A percentile compares a stretch with the other conserved stretches of the same genome.
Conservation (phyloP, 805 yeast genomes). For the Candida maesae region DNA sequence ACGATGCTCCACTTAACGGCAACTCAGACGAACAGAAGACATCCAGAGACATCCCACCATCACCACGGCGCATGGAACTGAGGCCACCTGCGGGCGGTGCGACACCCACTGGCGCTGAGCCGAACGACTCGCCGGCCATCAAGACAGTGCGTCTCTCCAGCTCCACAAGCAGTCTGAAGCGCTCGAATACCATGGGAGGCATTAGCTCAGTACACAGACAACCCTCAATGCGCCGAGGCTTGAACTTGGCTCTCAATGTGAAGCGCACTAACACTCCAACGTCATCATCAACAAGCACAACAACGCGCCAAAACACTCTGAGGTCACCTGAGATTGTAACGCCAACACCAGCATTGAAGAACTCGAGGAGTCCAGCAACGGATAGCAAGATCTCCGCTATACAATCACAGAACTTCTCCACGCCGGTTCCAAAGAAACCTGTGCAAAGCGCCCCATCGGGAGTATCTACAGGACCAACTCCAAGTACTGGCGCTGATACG, state of each 20-base stretch:
- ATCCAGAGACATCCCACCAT: slow-evolving; percentile 3
- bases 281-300: no score
- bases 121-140: neutral
- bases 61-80: slow-evolving; percentile 5
- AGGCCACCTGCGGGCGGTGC: slow-evolving; percentile 1
- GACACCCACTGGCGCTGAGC: neutral
- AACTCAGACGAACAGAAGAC: neutral
- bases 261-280: slow-evolving; percentile 5
- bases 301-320: neutral
- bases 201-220: slow-evolving; percentile 18
- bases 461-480: neutral
- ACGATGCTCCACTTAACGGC: slow-evolving; percentile 20
- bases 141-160: slow-evolving; percentile 5
- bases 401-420: neutral
- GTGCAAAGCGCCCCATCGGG: neutral
- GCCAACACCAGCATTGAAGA: slow-evolving; percentile 7
- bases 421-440: neutral
- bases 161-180: slow-evolving; percentile 9
- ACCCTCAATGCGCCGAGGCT: slow-evolving; percentile 20
- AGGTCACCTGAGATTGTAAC: slow-evolving; percentile 14
- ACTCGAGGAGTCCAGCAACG: slow-evolving; percentile 3
- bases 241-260: slow-evolving; percentile 21
- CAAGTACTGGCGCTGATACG: neutral
- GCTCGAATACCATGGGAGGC: slow-evolving; percentile 25
- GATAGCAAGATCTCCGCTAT: slow-evolving; percentile 2